Evolutionary conservation across 2,329 filamentous ascomycete species (phyloP).

Genomic region (Teratosphaeria epicoccoides): DNA sequence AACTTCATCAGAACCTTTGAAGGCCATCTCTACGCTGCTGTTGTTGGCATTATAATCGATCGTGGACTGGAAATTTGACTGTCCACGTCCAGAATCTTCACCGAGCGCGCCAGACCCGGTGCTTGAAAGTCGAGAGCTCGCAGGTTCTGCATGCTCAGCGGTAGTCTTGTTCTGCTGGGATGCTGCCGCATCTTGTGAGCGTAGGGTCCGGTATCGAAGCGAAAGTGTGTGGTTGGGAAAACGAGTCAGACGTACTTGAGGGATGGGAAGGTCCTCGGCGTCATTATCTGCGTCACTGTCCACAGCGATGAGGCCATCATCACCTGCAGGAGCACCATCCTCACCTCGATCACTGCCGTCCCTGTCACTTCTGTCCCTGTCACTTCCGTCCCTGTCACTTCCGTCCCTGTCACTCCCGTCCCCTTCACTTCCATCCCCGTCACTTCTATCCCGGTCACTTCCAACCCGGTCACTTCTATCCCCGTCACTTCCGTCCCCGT

Average conservation of each 20-base stretch:
- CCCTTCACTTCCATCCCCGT: constrained; percentile 8
- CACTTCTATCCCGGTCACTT: constrained; percentile 6
- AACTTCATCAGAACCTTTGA: not conserved
- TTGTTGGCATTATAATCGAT: constrained; percentile 7
- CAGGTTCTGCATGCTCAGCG: constrained; percentile 24
- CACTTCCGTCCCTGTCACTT: constrained; percentile 90
- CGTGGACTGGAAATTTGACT: constrained; percentile 10
- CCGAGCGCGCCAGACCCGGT: not conserved
- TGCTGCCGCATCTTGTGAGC: constrained; percentile 14
- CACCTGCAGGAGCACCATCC: constrained; percentile 1
- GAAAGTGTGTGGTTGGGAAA: not conserved
- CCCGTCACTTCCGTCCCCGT: constrained; percentile 93
- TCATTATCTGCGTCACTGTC: constrained; percentile 12
- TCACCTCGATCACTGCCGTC: constrained; percentile 8
- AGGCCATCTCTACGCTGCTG: constrained; percentile 4
- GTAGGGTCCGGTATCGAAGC: not conserved
- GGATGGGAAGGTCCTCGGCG: constrained; percentile 3
- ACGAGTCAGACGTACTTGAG: constrained; percentile 3
- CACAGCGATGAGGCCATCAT: constrained; percentile 3
- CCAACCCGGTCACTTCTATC: constrained; percentile 70
- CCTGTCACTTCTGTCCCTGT: constrained; percentile 2
- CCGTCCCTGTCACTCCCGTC: constrained; percentile 69
- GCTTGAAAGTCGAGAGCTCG: constrained; percentile 29
- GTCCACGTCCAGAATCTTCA: not conserved
- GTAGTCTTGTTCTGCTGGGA: constrained; percentile 6